Base-by-base conservation (phyloP, 2,329 filamentous ascomycete species). In the Sporothrix inflata region DNA sequence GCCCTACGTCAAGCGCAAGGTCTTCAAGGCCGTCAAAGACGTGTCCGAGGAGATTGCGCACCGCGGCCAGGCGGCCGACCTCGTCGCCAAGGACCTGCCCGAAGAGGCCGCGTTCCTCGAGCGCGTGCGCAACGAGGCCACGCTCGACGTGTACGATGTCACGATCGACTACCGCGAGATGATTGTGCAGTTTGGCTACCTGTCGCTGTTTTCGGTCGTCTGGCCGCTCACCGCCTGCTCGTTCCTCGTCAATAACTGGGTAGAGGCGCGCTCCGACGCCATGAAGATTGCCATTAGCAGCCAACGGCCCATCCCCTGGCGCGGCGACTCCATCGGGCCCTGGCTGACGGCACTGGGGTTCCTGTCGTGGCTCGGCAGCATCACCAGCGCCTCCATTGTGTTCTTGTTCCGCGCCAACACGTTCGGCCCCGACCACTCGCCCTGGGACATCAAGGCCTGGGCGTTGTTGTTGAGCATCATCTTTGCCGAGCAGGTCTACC, bases 221-320 rank as follows among this genome's bases (percentile, higher is more conserved):
- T 99, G 96, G 96, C 96, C 96, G 0, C 84, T 98, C n/a, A 94
- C 95, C 0, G 91, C 92, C 1, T 86, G 94, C 72, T 95, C 92
- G 1, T 98, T 98, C 83, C 84, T 98, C 14, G 84, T 96, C 81
- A 98, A 98, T 83, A 97, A 98, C 83, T 98, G 95, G 94, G 84
- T 99, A 72, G 96, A 98, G 80, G 88, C 98, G 51, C 92, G 96
- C 55, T 93, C 93, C 0, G 96, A 99, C 79, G 94, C 76, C 1
- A 88, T 97, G 83, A 99, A 99, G 81, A 97, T 98, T 77, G 94
- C 94, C 71, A 86, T 94, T 65, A 92, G 94, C 80, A 94, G 93
- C 85, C 92, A 95, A 78, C 90, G 96, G 3, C 96, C 96, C 0
- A 93, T 93, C 49, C 96, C 96, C 0, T 94, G 92, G 88, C 90